Evolutionary conservation across 2,329 filamentous ascomycete species (phyloP).

Genomic region (Alternaria angustiovoidea): DNA sequence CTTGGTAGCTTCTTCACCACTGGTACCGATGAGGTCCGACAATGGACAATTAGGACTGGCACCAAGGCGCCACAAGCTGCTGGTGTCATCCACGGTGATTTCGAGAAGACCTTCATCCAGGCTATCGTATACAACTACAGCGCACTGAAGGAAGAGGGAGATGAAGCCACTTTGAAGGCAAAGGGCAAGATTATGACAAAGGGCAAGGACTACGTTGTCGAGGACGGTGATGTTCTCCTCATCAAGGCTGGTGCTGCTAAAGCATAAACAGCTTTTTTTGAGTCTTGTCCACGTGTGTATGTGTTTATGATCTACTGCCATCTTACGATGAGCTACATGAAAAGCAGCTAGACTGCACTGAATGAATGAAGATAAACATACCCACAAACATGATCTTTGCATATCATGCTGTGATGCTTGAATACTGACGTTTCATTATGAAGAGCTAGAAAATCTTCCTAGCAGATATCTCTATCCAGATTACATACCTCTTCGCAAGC

Average conservation of each 20-base stretch:
- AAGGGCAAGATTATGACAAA: constrained; percentile 98
- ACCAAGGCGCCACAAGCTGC: constrained; percentile 98
- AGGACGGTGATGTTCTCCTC: constrained; percentile 82
- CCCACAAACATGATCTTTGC: background rate
- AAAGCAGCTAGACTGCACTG: constrained; percentile 27
- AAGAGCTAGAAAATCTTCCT: background rate
- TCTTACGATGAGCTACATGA: constrained; percentile 26
- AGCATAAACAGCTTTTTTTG: constrained; percentile 54
- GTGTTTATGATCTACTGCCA: constrained; percentile 17
- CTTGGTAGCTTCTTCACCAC: constrained; percentile 97
- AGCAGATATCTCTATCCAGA: background rate
- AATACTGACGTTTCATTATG: background rate
- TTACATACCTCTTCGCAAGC: background rate
- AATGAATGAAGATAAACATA: constrained; percentile 32
- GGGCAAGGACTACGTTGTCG: constrained; percentile 94
- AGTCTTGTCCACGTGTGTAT: constrained; percentile 8
- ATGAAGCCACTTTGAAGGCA: constrained; percentile 87
- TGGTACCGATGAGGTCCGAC: constrained; percentile 92
- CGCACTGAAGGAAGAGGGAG: constrained; percentile 82
- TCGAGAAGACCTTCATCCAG: constrained; percentile 99
- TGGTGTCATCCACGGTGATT: constrained; percentile 97
- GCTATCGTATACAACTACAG: constrained; percentile 91
- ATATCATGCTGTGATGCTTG: background rate
- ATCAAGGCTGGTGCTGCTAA: constrained; percentile 91
- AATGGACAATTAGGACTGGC: constrained; percentile 96